These are phyloP conservation scores for Epithemia pelagica DNA, from an alignment of 108 stramenopile genomes.

Conservation along the genomic window DNA sequence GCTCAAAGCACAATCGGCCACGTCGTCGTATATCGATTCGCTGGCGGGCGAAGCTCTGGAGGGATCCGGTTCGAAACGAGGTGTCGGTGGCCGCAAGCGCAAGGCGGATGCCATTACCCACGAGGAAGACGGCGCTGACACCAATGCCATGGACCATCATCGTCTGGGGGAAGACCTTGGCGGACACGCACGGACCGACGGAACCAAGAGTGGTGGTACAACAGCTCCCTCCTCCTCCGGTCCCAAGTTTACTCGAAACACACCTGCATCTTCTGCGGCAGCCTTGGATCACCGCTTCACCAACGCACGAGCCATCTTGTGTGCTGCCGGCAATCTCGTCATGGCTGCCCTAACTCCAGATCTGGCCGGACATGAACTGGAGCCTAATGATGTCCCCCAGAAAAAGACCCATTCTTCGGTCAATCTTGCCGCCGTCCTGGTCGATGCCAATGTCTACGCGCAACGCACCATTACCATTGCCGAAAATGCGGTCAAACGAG, in stretches of 20 bases:
- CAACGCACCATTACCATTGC: slow-evolving; percentile 41
- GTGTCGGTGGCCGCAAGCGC: not conserved
- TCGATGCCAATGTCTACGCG: slow-evolving; percentile 51
- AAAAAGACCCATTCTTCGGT: slow-evolving; percentile 15
- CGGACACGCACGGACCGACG: not conserved
- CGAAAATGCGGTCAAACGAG: slow-evolving; percentile 40
- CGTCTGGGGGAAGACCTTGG: not conserved
- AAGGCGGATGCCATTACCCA: not conserved
- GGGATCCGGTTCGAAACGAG: not conserved
- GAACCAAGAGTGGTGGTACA: not conserved
- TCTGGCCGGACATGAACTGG: slow-evolving; percentile 13
- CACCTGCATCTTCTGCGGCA: slow-evolving; percentile 40
- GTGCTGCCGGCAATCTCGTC: slow-evolving; percentile 53
- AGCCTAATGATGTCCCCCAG: slow-evolving; percentile 36
- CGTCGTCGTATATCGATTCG: not conserved
- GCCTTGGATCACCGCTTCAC: slow-evolving; percentile 45
- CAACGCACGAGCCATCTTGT: slow-evolving; percentile 55
- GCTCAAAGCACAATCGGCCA: not conserved
- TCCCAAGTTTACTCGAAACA: slow-evolving; percentile 47
- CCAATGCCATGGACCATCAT: not conserved
- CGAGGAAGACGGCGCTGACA: not conserved
- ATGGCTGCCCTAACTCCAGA: slow-evolving; percentile 52
- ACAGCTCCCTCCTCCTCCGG: not conserved
- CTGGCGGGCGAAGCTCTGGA: not conserved
- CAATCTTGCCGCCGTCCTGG: slow-evolving; percentile 57